Percentiles rank a stretch among this genome's conserved stretches.
Conservation (phyloP, 1,139 yeast genomes). For the Hemisphaericaspora subhashii region DNA sequence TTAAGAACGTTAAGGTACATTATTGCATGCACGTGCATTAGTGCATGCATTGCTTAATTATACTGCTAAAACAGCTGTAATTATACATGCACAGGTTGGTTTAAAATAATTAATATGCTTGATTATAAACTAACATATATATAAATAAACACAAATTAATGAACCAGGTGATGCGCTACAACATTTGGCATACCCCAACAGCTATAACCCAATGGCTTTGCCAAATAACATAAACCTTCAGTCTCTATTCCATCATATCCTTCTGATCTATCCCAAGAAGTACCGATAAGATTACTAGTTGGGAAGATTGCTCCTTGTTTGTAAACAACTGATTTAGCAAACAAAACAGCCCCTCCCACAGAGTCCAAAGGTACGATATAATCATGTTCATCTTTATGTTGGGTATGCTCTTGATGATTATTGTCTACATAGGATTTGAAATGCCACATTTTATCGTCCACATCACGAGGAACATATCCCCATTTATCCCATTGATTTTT, state of each 20-base stretch:
- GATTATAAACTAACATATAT: too few relatives aligned
- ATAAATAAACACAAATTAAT: neutral
- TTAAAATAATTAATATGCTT: too few relatives aligned
- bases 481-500: conserved; percentile 28
- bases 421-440: conserved; percentile 24
- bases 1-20: too few relatives aligned
- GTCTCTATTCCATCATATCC: conserved; percentile 55
- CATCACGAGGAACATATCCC: conserved; percentile 38
- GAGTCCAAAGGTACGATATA: conserved; percentile 37
- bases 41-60: too few relatives aligned
- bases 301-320: conserved; percentile 47
- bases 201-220: conserved; percentile 38
- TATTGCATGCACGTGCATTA: too few relatives aligned
- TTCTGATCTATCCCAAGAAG: conserved; percentile 44
- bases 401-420: conserved; percentile 17
- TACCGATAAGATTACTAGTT: conserved; percentile 43
- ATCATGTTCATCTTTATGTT: conserved; percentile 14
- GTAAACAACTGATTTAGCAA: conserved; percentile 36
- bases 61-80: too few relatives aligned
- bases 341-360: conserved; percentile 50
- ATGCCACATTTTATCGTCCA: conserved; percentile 27
- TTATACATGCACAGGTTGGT: too few relatives aligned
- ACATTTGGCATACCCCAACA: conserved; percentile 46
- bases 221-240: conserved; percentile 49
- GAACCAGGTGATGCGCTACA: conserved; percentile 22